phyloP scores from a whole-genome alignment of 2,329 filamentous ascomycete species.

The Pestalotiopsis sp. region DNA sequence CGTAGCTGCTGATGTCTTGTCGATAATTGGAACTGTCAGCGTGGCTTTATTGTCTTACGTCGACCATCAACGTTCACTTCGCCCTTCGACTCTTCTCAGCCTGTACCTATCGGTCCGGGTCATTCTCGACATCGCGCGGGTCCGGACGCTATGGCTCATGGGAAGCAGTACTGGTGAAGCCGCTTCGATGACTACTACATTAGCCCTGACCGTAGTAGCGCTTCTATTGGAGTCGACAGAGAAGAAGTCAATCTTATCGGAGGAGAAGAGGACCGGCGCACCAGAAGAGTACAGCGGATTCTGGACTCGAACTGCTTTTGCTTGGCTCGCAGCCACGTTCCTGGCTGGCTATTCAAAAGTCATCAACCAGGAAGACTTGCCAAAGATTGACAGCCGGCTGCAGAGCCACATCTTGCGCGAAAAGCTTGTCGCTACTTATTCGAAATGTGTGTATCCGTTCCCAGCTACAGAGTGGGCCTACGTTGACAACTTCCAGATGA shows the following conservation, averaged over 20 bases:
- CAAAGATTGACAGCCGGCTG: slow-evolving; percentile 22
- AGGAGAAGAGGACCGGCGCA: slow-evolving; percentile 11
- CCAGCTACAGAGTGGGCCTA: too few species aligned
- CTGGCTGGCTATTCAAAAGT: slow-evolving; percentile 21
- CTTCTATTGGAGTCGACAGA: slow-evolving; percentile 23
- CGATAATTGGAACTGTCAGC: slow-evolving; percentile 15
- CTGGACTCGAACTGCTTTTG: slow-evolving; percentile 23
- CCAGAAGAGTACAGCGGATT: slow-evolving; percentile 23
- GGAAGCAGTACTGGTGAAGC: slow-evolving; percentile 12
- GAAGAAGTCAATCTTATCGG: slow-evolving; percentile 17
- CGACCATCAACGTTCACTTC: slow-evolving; percentile 23
- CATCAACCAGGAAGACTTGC: slow-evolving; percentile 23
- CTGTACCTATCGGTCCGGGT: slow-evolving; percentile 22
- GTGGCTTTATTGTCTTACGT: slow-evolving; percentile 20
- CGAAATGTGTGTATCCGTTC: too few species aligned
- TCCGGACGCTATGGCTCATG: slow-evolving; percentile 24
- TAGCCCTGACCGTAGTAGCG: slow-evolving; percentile 17
- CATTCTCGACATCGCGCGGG: slow-evolving; percentile 21
- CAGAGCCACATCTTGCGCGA: slow-evolving; percentile 18
- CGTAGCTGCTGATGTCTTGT: slow-evolving; percentile 22
- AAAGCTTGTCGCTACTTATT: slow-evolving; percentile 18
- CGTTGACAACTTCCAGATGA: slow-evolving; percentile 16
- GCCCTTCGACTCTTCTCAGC: slow-evolving; percentile 27
- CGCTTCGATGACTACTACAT: slow-evolving; percentile 16
- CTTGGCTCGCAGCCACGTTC: slow-evolving; percentile 24